Conservation (phyloP, 139 green algal genomes). For the Tetraselmis striata region DNA sequence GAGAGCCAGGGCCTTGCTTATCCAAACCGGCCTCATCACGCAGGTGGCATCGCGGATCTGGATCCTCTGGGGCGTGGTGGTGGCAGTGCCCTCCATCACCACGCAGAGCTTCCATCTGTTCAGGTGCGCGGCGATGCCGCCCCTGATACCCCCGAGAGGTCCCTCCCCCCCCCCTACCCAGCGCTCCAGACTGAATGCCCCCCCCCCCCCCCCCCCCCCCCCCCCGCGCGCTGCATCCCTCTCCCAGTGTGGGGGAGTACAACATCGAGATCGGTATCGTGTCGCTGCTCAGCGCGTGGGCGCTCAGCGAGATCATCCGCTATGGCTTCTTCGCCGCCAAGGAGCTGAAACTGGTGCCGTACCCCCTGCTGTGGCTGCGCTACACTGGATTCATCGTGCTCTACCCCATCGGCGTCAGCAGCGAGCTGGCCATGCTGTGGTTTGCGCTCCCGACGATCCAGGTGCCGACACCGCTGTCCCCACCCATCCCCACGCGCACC, state of each 20-base stretch:
- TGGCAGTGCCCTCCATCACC: constrained; percentile 34
- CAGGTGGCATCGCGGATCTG: constrained; percentile 80
- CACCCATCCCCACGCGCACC: no score
- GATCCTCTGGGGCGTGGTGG: constrained; percentile 79
- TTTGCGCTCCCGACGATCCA: constrained; percentile 61
- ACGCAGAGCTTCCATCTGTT: background rate
- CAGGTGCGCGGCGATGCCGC: no score
- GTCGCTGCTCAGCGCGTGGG: constrained; percentile 77
- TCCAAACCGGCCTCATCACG: constrained; percentile 19
- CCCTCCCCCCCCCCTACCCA: no score
- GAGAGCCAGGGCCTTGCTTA: background rate
- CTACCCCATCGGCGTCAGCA: constrained; percentile 83
- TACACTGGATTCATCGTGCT: constrained; percentile 88
- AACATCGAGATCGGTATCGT: constrained; percentile 1
- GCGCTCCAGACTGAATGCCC: no score
- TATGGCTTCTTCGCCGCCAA: constrained; percentile 90
- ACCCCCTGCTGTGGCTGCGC: constrained; percentile 74
- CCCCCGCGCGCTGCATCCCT: no score
- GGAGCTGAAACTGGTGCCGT: constrained; percentile 45
- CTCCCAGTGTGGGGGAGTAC: constrained; percentile 24
- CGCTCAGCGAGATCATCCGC: constrained; percentile 79
- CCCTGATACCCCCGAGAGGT: no score
- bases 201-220: no score
- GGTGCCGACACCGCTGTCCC: no score
- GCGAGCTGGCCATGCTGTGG: constrained; percentile 74